Evolutionary conservation across 169 alveolate genomes (phyloP).

Genomic region (Theileria annulata): DNA sequence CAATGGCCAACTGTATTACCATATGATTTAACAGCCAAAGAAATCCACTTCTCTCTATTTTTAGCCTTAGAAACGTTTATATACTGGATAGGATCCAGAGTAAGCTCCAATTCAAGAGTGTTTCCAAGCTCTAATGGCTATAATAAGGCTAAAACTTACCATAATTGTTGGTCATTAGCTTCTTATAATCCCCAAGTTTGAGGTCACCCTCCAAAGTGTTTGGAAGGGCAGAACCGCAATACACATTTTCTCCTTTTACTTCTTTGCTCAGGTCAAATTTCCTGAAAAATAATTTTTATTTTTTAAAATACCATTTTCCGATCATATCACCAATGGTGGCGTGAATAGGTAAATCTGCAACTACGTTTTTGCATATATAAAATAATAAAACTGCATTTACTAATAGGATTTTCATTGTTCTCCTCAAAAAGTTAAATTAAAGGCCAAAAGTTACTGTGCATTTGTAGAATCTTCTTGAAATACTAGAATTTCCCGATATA

Average conservation of each 20-base stretch:
- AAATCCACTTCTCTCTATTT: constrained; percentile 29
- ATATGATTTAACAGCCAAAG: constrained; percentile 52
- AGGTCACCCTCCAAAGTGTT: constrained; percentile 55
- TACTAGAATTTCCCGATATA: not conserved
- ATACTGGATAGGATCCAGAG: constrained; percentile 32
- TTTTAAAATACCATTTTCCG: constrained; percentile 45
- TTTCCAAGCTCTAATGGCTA: constrained; percentile 23
- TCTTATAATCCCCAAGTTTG: constrained; percentile 47
- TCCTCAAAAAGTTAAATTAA: not conserved
- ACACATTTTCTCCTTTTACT: constrained; percentile 42
- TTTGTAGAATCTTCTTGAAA: constrained; percentile 8
- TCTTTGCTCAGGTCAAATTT: constrained; percentile 21
- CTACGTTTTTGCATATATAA: not conserved
- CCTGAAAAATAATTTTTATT: constrained; percentile 15
- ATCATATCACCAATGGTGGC: constrained; percentile 44
- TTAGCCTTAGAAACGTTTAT: not conserved
- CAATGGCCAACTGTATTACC: constrained; percentile 42
- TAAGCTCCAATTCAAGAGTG: constrained; percentile 21
- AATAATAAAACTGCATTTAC: constrained; percentile 28
- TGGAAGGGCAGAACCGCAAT: constrained; percentile 59
- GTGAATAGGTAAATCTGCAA: constrained; percentile 67
- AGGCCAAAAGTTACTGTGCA: constrained; percentile 4
- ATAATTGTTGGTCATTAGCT: constrained; percentile 15
- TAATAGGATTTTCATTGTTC: not conserved
- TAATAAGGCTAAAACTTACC: constrained; percentile 5